Conservation (phyloP, 2,329 filamentous ascomycete species). For the Trichoderma sp. region DNA sequence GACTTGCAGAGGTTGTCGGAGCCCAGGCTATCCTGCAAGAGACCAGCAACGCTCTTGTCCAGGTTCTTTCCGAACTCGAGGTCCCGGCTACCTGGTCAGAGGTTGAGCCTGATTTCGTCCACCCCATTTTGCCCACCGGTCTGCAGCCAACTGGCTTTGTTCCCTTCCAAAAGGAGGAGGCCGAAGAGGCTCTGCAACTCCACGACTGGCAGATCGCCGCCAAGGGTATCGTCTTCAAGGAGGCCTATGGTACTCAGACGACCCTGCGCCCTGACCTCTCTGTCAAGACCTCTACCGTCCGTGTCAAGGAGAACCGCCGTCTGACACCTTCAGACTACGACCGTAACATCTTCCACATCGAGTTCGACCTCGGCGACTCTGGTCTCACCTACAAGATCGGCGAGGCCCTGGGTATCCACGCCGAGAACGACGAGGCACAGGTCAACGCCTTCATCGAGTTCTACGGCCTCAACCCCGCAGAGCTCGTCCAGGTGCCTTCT, state of each 20-base stretch:
- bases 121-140: slow-evolving; percentile 56
- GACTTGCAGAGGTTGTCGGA: slow-evolving; percentile 56
- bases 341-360: slow-evolving; percentile 99
- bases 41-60: slow-evolving; percentile 64
- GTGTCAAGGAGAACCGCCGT: slow-evolving; percentile 92
- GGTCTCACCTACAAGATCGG: slow-evolving; percentile 96
- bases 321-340: slow-evolving; percentile 87
- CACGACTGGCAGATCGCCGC: slow-evolving; percentile 80
- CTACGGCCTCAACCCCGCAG: slow-evolving; percentile 80
- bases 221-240: slow-evolving; percentile 89
- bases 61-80: slow-evolving; percentile 69
- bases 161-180: slow-evolving; percentile 72
- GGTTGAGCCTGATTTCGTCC: slow-evolving; percentile 52
- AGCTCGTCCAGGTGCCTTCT: slow-evolving; percentile 86
- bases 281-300: slow-evolving; percentile 82
- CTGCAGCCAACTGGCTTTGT: slow-evolving; percentile 80
- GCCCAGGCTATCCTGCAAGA: slow-evolving; percentile 55
- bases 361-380: slow-evolving; percentile 90
- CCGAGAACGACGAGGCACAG: slow-evolving; percentile 80
- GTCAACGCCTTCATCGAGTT: slow-evolving; percentile 83
- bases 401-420: slow-evolving; percentile 93
- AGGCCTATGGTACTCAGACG: slow-evolving; percentile 76
- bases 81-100: slow-evolving; percentile 79
- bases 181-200: slow-evolving; percentile 63
- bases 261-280: slow-evolving; percentile 80